Conservation (phyloP, 75 land plant genomes). For the Cunninghamia lanceolata region DNA sequence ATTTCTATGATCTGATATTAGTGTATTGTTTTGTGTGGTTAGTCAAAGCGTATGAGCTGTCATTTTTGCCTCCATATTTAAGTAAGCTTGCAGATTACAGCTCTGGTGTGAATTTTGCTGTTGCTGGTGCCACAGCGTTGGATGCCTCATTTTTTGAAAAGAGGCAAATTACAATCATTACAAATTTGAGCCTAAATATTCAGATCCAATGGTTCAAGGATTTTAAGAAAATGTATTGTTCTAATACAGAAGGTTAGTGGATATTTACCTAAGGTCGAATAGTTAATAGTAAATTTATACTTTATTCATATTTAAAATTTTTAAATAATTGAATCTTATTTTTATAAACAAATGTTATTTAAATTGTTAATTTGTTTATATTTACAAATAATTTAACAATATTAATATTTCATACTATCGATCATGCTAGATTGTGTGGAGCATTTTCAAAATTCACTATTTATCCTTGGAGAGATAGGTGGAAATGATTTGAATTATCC, state of each 20-base stretch:
- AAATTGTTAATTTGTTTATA: too few species aligned
- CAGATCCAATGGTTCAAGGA: neutral
- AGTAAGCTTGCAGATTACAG: too few species aligned
- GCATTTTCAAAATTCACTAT: slow-evolving; percentile 10
- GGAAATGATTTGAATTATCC: slow-evolving; percentile 33
- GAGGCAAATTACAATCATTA: neutral
- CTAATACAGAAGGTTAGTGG: neutral
- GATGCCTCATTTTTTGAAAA: neutral
- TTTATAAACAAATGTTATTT: too few species aligned
- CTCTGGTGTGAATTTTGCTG: slow-evolving; percentile 24
- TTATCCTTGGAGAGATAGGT: slow-evolving; percentile 31
- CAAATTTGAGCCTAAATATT: neutral
- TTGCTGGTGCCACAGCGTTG: slow-evolving; percentile 45
- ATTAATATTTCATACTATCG: neutral
- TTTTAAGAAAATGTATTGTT: neutral
- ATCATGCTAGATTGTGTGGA: neutral
- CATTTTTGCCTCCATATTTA: too few species aligned
- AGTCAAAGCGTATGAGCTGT: slow-evolving; percentile 12
- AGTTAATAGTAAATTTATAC: neutral
- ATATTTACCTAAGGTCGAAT: neutral
- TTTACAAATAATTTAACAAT: too few species aligned
- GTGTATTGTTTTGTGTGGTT: neutral
- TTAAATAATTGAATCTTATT: too few species aligned
- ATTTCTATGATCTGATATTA: too few species aligned
- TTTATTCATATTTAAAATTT: too few species aligned